Evolutionary conservation across 78 protist species (phyloP).

Genomic region (Emiliania huxleyi): DNA sequence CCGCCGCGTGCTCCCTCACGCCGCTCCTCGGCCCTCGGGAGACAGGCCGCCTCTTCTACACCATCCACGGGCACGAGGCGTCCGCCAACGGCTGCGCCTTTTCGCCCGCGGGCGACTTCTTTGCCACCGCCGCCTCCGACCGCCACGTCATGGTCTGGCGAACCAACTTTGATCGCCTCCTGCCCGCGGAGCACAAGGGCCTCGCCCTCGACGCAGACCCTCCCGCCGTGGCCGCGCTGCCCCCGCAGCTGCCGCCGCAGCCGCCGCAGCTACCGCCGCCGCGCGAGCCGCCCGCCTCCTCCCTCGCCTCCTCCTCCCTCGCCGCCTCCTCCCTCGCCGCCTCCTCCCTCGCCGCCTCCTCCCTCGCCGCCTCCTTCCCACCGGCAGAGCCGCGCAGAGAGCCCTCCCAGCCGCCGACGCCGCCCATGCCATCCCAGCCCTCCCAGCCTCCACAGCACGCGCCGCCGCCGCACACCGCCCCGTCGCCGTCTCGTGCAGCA

Average conservation of each 20-base stretch:
- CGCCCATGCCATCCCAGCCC: no score
- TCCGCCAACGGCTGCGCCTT: conserved; percentile 26
- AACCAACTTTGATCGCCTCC: conserved; percentile 65
- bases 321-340: background rate
- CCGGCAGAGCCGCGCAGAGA: no score
- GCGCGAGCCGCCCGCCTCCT: background rate
- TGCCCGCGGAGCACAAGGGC: background rate
- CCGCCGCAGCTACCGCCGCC: background rate
- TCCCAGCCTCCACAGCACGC: no score
- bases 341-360: no score
- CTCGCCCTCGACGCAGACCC: background rate
- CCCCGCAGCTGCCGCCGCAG: background rate
- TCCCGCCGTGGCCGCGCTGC: background rate
- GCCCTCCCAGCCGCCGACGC: no score
- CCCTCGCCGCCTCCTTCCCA: no score
- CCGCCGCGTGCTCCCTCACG: no score
- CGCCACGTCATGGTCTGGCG: conserved; percentile 72
- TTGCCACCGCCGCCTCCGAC: conserved; percentile 74
- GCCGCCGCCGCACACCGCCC: no score
- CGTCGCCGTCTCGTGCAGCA: background rate
- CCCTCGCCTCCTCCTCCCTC: no score
- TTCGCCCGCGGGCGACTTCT: conserved; percentile 68
- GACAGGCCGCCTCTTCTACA: conserved; percentile 80
- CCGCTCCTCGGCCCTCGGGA: no score
- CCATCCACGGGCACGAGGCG: conserved; percentile 77